Evolutionary conservation across 2,329 filamentous ascomycete genomes (phyloP).

Genomic region (Monosporascus cannonballus): DNA sequence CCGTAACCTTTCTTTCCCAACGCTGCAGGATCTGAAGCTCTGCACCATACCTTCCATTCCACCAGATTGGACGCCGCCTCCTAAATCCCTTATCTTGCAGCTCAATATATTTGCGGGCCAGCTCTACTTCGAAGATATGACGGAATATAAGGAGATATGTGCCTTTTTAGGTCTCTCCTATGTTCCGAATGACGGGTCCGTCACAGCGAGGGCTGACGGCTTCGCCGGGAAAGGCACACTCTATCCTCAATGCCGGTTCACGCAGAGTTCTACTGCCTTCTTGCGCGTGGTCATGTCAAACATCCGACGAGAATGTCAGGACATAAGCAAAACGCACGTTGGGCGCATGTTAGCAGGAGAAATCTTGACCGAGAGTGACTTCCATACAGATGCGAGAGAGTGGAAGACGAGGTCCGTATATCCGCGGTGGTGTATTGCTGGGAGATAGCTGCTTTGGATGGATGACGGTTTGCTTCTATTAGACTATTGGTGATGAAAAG

Average conservation of each 20-base stretch:
- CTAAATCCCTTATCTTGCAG: slow-evolving; percentile 22
- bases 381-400: not conserved
- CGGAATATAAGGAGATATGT: slow-evolving; percentile 49
- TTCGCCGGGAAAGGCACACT: slow-evolving; percentile 19
- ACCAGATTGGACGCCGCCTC: slow-evolving; percentile 5
- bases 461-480: no score
- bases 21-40: slow-evolving; percentile 13
- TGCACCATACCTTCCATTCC: slow-evolving; percentile 10
- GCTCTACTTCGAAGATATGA: slow-evolving; percentile 50
- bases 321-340: slow-evolving; percentile 6
- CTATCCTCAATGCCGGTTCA: slow-evolving; percentile 21
- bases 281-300: slow-evolving; percentile 3
- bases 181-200: not conserved
- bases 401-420: not conserved
- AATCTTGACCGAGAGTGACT: slow-evolving; percentile 5
- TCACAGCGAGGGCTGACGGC: slow-evolving; percentile 22
- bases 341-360: slow-evolving; percentile 4
- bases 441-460: no score
- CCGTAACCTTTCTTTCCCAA: slow-evolving; percentile 3
- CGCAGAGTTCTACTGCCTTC: slow-evolving; percentile 4
- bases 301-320: slow-evolving; percentile 4
- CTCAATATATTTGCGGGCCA: slow-evolving; percentile 65
- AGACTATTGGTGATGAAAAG: no score
- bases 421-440: no score
- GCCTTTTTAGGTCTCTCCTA: slow-evolving; percentile 43